These are phyloP conservation scores for Huiozyma naganishii DNA, from an alignment of 805 yeast genomes.

Conservation along the genomic window DNA sequence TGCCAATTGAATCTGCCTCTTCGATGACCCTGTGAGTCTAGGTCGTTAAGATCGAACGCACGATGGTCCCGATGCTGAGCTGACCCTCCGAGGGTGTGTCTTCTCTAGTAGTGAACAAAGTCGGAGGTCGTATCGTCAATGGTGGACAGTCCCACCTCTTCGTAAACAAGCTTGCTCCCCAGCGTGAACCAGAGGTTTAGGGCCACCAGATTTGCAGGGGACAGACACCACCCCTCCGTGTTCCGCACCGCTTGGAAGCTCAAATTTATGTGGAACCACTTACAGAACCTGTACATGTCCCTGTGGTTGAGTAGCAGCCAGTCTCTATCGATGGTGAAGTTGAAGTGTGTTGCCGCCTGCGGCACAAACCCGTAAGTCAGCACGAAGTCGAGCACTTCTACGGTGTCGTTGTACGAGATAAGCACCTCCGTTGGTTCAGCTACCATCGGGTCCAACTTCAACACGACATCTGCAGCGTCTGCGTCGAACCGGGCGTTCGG, in stretches of 20 bases:
- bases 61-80: too few relatives aligned
- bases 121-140: too few relatives aligned
- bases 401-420: not conserved
- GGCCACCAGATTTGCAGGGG: not conserved
- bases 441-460: constrained; percentile 22
- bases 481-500: constrained; percentile 52
- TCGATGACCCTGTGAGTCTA: too few relatives aligned
- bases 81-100: too few relatives aligned
- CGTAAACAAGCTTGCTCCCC: not conserved
- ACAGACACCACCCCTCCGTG: not conserved
- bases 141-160: not conserved
- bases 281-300: not conserved
- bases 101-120: too few relatives aligned
- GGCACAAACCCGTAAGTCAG: constrained; percentile 4
- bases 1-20: too few relatives aligned
- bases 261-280: not conserved
- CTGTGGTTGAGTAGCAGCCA: not conserved
- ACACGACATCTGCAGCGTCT: constrained; percentile 33
- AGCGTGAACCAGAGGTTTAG: not conserved
- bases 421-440: not conserved
- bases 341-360: not conserved
- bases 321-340: constrained; percentile 1
- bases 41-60: too few relatives aligned
- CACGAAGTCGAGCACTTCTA: constrained; percentile 1
- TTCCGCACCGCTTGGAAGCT: not conserved